Evolutionary conservation across 2,329 filamentous ascomycete species (phyloP).

Genomic region (Xylariaceae sp.): DNA sequence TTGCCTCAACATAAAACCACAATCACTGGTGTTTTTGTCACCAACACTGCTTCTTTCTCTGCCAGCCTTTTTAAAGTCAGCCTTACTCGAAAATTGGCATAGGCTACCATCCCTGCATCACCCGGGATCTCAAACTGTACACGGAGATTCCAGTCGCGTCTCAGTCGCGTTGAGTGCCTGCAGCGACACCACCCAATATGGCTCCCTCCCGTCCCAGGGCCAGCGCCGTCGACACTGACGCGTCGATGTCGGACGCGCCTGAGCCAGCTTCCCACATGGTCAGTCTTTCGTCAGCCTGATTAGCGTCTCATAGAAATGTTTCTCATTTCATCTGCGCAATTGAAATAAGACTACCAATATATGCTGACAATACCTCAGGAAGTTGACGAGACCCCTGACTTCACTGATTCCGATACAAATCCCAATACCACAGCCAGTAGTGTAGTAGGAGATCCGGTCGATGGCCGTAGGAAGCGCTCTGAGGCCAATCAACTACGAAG

Average conservation of each 20-base stretch:
- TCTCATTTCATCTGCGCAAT: too few species aligned
- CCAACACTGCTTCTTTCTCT: background rate
- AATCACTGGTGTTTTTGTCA: background rate
- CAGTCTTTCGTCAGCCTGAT: too few species aligned
- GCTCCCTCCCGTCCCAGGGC: slow-evolving; percentile 50
- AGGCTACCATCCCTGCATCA: background rate
- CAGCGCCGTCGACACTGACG: slow-evolving; percentile 53
- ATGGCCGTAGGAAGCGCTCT: slow-evolving; percentile 80
- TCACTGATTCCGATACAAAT: slow-evolving; percentile 63
- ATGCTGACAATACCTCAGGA: slow-evolving; percentile 35
- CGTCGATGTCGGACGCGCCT: slow-evolving; percentile 59
- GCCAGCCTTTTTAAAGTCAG: background rate
- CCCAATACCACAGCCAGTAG: slow-evolving; percentile 76
- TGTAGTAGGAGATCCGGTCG: slow-evolving; percentile 69
- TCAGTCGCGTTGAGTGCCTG: slow-evolving; percentile 52
- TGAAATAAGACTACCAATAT: background rate
- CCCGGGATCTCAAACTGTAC: slow-evolving; percentile 1
- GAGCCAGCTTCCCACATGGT: slow-evolving; percentile 32
- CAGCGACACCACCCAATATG: slow-evolving; percentile 34
- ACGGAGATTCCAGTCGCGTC: slow-evolving; percentile 35
- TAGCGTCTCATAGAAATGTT: too few species aligned
- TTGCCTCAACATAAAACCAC: background rate
- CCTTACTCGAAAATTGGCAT: too few species aligned
- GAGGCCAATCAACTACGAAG: slow-evolving; percentile 87
- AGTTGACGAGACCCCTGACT: slow-evolving; percentile 62